Evolutionary conservation across 2,329 filamentous ascomycete genomes (phyloP).

Genomic region (Apiospora aurea): DNA sequence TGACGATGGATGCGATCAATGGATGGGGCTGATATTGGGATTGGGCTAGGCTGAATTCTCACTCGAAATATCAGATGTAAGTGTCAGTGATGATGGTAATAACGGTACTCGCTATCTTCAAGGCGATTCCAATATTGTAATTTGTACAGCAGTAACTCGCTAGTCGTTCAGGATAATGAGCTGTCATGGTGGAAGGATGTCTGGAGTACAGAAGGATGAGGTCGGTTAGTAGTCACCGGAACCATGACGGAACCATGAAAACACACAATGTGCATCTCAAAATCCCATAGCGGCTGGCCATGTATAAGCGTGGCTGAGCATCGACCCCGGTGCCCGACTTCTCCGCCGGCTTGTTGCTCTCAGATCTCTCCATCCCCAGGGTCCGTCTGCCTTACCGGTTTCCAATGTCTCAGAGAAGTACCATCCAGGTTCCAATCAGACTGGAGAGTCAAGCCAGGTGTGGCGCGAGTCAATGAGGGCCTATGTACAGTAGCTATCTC

Average conservation of each 20-base stretch:
- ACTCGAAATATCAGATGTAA: background rate
- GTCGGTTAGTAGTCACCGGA: too few species aligned
- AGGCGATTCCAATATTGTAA: background rate
- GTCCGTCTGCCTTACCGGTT: background rate
- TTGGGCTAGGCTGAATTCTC: background rate
- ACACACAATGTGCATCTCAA: too few species aligned
- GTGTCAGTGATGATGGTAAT: background rate
- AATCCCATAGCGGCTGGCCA: too few species aligned
- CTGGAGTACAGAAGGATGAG: too few species aligned
- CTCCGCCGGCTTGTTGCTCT: background rate
- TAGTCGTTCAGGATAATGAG: background rate
- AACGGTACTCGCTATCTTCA: background rate
- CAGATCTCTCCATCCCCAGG: background rate
- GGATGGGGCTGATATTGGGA: constrained; percentile 1
- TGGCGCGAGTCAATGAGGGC: background rate
- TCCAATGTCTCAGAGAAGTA: background rate
- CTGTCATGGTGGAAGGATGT: background rate
- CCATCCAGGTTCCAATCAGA: constrained; percentile 7
- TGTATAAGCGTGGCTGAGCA: background rate
- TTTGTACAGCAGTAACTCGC: background rate
- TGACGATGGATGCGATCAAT: background rate
- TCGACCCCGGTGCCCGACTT: background rate
- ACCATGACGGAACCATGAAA: too few species aligned
- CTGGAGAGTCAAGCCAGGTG: background rate
- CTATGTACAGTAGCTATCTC: too few species aligned